phyloP scores from a whole-genome alignment of 75 land plant genomes.

The Cunninghamia lanceolata region DNA sequence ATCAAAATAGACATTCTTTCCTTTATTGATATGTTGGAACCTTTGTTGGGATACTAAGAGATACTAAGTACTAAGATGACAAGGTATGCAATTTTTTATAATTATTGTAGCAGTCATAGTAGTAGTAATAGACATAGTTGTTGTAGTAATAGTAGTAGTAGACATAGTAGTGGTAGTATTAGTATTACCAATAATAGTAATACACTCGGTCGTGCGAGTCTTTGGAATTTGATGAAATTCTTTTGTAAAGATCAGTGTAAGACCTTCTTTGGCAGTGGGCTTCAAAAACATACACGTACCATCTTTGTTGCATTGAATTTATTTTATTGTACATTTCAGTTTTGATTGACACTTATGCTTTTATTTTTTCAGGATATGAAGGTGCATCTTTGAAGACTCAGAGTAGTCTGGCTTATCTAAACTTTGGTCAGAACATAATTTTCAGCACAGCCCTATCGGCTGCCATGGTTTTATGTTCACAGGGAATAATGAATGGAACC shows the following conservation, averaged over 20 bases:
- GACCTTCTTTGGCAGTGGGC: neutral
- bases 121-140: too few species aligned
- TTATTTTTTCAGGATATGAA: conserved; percentile 69
- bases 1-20: neutral
- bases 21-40: neutral
- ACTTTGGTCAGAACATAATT: conserved; percentile 93
- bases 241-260: too few species aligned
- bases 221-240: neutral
- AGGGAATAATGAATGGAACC: conserved; percentile 71
- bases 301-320: neutral
- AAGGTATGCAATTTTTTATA: neutral
- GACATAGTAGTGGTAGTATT: neutral
- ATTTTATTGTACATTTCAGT: neutral
- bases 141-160: too few species aligned
- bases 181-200: neutral
- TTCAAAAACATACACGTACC: neutral
- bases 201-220: neutral
- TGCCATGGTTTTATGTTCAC: conserved; percentile 85
- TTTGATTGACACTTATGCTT: neutral
- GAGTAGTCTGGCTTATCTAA: conserved; percentile 81
- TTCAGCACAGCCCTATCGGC: conserved; percentile 91
- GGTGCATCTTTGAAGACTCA: conserved; percentile 94
- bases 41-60: neutral
- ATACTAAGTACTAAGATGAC: neutral
- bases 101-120: neutral